phyloP scores from a whole-genome alignment of 2,329 filamentous ascomycete species.

The Cladosporium sp. region DNA sequence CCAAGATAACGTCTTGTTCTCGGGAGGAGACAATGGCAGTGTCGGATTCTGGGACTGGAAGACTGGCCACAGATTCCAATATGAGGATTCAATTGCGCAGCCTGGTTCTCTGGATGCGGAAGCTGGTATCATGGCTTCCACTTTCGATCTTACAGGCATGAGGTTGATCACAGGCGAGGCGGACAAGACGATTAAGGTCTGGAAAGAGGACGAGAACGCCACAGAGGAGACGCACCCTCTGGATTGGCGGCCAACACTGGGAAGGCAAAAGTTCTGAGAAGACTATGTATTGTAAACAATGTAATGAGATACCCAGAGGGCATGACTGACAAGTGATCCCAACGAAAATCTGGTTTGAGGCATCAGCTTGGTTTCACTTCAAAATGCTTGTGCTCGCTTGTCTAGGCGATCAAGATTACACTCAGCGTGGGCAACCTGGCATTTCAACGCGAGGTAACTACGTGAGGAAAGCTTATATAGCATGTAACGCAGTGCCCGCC shows the following conservation, averaged over 20 bases:
- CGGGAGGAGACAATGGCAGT: constrained; percentile 91
- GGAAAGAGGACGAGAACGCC: constrained; percentile 89
- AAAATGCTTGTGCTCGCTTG: too few relatives aligned
- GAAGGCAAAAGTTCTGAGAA: constrained; percentile 65
- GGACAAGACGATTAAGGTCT: constrained; percentile 95
- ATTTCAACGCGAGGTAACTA: too few relatives aligned
- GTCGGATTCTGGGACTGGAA: constrained; percentile 99
- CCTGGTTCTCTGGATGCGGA: constrained; percentile 93
- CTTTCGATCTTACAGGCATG: constrained; percentile 84
- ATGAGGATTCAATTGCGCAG: constrained; percentile 86
- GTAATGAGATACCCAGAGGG: constrained; percentile 11
- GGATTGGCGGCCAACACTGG: constrained; percentile 83
- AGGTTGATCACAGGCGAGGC: constrained; percentile 91
- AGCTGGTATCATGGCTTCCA: constrained; percentile 90
- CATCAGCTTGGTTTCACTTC: too few relatives aligned
- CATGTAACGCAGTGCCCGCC: too few relatives aligned
- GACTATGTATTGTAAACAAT: constrained; percentile 1
- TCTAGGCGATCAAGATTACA: too few relatives aligned
- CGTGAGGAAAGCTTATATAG: too few relatives aligned
- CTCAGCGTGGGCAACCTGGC: too few relatives aligned
- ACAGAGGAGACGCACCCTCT: constrained; percentile 89
- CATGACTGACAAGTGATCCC: too few relatives aligned
- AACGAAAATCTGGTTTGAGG: too few relatives aligned
- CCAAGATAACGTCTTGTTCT: constrained; percentile 92
- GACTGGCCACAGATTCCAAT: constrained; percentile 87